Evolutionary conservation across 805 yeast genomes (phyloP), one percentile per base, ranked within the genome.

Genomic region (Candida nemodendra): DNA sequence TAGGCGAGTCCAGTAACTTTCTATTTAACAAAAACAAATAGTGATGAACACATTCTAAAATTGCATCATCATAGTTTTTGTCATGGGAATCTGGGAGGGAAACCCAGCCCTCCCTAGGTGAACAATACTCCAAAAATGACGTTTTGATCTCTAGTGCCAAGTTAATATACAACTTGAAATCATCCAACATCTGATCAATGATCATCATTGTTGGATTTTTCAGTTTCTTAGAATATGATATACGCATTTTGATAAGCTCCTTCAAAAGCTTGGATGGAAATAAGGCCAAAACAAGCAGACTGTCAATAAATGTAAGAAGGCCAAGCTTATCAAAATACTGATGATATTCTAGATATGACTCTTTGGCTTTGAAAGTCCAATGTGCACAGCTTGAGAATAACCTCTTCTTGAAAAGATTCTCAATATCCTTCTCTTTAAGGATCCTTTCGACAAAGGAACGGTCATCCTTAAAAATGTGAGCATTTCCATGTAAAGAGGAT

Each of bases 141-240:
- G 76, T 77, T 56, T 88, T 81, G 34, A 89, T 76, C 47, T 79
- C 84, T 13, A 87, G 70, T 0, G 95, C 90, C 23, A 89, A 66
- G 32, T 76, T 73, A 39, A 91, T 76, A 56, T 87, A 88, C 2
- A 81, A 73, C 48, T 81, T 81, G 57, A 91, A 84, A 57, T 88
- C 95, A 31, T 79, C 89, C 44, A 91, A 76, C 74, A 88, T 83
- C 62, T 91, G 96, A 61, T 93, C 99, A 50, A 93, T 86, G 81
- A 88, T 86, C 89, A 88, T 84, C 79, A 90, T 78, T 0, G 97
- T 89, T 2, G 96, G 96, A 51, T 83, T 84, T 36, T 74, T 78
- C 32, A 91, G 64, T 53, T 83, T 84, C 57, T 76, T 71, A 2
- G 97, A 95, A 57, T 86, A 89, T 2, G 72, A 67, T 30, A 91